Evolutionary conservation across 805 yeast genomes (phyloP).

Genomic region (Yamadazyma scolyti): DNA sequence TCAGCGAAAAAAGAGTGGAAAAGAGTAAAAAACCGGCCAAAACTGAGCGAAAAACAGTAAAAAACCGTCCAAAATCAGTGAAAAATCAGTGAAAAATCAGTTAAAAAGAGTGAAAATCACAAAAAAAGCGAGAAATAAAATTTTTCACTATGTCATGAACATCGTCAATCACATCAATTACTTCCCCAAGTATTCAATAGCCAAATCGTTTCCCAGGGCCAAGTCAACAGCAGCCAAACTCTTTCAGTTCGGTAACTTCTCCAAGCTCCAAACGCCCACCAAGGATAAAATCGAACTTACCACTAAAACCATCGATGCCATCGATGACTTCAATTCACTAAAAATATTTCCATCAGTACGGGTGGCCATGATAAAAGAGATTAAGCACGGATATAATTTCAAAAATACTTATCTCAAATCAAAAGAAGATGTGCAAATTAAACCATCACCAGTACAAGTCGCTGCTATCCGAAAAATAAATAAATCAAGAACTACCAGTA

Average conservation of each 20-base stretch:
- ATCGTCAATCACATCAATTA: background rate
- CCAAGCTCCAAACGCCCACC: slow-evolving; percentile 42
- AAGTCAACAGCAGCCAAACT: slow-evolving; percentile 6
- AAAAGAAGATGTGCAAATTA: slow-evolving; percentile 30
- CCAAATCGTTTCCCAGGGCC: too few relatives aligned
- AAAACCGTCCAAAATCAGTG: too few relatives aligned
- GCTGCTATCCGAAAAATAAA: slow-evolving; percentile 62
- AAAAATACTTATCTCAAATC: slow-evolving; percentile 27
- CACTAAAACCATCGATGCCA: slow-evolving; percentile 34
- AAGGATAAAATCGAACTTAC: slow-evolving; percentile 35
- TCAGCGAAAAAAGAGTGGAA: too few relatives aligned
- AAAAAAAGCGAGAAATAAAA: too few relatives aligned
- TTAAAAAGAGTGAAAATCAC: too few relatives aligned
- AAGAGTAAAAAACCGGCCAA: too few relatives aligned
- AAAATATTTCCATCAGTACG: slow-evolving; percentile 67
- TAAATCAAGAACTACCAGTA: slow-evolving; percentile 33
- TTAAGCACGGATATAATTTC: slow-evolving; percentile 36
- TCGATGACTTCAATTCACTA: slow-evolving; percentile 62
- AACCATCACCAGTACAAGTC: slow-evolving; percentile 80
- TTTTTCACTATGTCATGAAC: background rate
- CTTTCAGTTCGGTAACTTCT: slow-evolving; percentile 43
- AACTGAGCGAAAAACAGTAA: too few relatives aligned
- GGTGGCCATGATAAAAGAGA: slow-evolving; percentile 51
- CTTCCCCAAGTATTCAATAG: slow-evolving; percentile 1
- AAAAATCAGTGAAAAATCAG: too few relatives aligned